phyloP scores from a whole-genome alignment of 345 rosid species.

The Gossypium rotundifolium region DNA sequence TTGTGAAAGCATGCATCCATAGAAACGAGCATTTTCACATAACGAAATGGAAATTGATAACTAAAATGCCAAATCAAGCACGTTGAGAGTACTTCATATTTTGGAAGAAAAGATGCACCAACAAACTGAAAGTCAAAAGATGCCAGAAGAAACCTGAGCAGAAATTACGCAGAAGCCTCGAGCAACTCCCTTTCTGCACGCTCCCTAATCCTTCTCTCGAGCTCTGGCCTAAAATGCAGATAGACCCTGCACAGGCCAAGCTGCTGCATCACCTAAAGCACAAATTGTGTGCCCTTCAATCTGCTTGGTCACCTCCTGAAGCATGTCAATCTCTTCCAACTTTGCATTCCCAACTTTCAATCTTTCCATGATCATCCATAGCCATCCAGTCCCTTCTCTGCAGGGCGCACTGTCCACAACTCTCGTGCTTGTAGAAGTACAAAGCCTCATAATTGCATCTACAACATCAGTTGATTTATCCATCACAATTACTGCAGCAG shows the following conservation, averaged over 20 bases:
- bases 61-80: neutral
- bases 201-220: slow-evolving; percentile 88
- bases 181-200: slow-evolving; percentile 87
- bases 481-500: slow-evolving; percentile 98
- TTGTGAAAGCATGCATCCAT: neutral
- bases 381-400: slow-evolving; percentile 98
- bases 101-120: neutral
- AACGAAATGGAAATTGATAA: neutral
- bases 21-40: neutral
- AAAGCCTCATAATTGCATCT: slow-evolving; percentile 94
- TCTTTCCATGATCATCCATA: slow-evolving; percentile 99
- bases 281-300: slow-evolving; percentile 99
- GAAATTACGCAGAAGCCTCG: slow-evolving; percentile 71
- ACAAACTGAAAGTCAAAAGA: neutral
- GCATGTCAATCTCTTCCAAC: slow-evolving; percentile 33
- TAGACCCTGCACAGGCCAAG: slow-evolving; percentile 99
- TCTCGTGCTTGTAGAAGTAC: slow-evolving; percentile 96
- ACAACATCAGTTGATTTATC: slow-evolving; percentile 97
- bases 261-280: slow-evolving; percentile 98
- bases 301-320: slow-evolving; percentile 96
- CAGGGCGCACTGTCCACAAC: slow-evolving; percentile 98
- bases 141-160: slow-evolving; percentile 4
- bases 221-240: slow-evolving; percentile 97
- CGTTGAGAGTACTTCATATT: neutral
- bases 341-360: slow-evolving; percentile 92